These are phyloP conservation scores for Yamadazyma aaseri DNA, from an alignment of 1,139 yeast genomes.

Conservation along the genomic window DNA sequence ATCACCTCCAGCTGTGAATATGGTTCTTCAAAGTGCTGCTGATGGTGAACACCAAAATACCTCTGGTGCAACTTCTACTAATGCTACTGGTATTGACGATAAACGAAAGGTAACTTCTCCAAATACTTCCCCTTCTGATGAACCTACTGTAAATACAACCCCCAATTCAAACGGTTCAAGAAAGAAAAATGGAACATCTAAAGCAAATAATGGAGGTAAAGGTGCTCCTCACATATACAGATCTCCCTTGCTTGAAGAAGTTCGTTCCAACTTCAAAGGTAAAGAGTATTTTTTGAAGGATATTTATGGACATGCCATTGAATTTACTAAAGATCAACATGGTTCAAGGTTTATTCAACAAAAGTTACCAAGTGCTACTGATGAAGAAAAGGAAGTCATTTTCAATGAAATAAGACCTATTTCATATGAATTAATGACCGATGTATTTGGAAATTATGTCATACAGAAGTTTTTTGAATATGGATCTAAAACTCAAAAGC, in stretches of 20 bases:
- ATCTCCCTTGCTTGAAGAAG: slow-evolving; percentile 83
- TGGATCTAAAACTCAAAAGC: slow-evolving; percentile 71
- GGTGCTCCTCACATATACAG: slow-evolving; percentile 54
- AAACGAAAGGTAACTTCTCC: too few species aligned
- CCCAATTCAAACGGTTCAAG: slow-evolving; percentile 4
- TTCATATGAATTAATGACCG: slow-evolving; percentile 83
- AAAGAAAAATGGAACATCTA: slow-evolving; percentile 8
- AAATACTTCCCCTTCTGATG: slow-evolving; percentile 5
- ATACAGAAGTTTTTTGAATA: slow-evolving; percentile 90
- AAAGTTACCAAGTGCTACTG: slow-evolving; percentile 63
- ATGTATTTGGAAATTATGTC: slow-evolving; percentile 97
- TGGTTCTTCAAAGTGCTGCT: not conserved
- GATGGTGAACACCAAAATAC: slow-evolving; percentile 2
- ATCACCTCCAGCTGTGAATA: slow-evolving; percentile 24
- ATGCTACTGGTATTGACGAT: slow-evolving; percentile 2
- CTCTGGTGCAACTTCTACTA: not conserved
- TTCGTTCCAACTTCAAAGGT: slow-evolving; percentile 65
- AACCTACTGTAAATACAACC: slow-evolving; percentile 2
- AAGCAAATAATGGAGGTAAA: slow-evolving; percentile 12
- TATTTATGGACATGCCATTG: slow-evolving; percentile 84
- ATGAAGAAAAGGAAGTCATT: slow-evolving; percentile 74
- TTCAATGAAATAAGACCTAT: slow-evolving; percentile 81
- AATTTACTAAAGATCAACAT: slow-evolving; percentile 93
- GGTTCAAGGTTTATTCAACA: slow-evolving; percentile 97
- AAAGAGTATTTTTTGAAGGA: slow-evolving; percentile 67